phyloP scores from a whole-genome alignment of 129 eudicot species.

The Ambrosia trifida region DNA sequence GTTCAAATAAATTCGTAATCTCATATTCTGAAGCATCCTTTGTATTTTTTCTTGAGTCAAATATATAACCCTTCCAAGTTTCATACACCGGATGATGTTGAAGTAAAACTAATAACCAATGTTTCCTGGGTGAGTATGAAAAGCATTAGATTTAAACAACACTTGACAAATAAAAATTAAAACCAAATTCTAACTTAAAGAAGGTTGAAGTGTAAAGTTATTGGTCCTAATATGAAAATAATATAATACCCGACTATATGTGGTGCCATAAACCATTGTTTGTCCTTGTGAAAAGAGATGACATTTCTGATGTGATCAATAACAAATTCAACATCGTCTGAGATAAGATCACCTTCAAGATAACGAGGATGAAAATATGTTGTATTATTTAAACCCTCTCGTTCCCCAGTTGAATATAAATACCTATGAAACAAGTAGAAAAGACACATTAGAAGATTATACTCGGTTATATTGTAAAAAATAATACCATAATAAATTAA shows the following conservation, averaged over 20 bases:
- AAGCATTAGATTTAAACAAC: background rate
- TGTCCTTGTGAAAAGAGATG: background rate
- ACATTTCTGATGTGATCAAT: background rate
- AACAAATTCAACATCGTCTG: background rate
- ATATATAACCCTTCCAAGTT: background rate
- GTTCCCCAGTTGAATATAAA: no score
- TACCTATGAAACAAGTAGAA: no score
- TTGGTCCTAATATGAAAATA: background rate
- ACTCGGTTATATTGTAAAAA: no score
- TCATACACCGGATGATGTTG: background rate
- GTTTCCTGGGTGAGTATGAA: background rate
- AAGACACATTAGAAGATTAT: no score
- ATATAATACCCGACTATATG: background rate
- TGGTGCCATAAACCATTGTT: background rate
- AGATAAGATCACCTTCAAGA: no score
- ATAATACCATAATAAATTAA: no score
- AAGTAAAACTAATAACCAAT: background rate
- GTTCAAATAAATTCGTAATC: background rate
- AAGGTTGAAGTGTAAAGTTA: background rate
- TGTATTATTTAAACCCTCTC: no score
- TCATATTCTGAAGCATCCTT: background rate
- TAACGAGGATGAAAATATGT: no score
- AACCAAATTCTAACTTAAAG: no score
- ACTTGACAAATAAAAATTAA: no score
- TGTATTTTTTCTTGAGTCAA: background rate